A percentile compares a stretch with the other conserved stretches of the same genome.
Conservation (phyloP, 148 eudicot species). For the Amaranthus hypochondriacus region DNA sequence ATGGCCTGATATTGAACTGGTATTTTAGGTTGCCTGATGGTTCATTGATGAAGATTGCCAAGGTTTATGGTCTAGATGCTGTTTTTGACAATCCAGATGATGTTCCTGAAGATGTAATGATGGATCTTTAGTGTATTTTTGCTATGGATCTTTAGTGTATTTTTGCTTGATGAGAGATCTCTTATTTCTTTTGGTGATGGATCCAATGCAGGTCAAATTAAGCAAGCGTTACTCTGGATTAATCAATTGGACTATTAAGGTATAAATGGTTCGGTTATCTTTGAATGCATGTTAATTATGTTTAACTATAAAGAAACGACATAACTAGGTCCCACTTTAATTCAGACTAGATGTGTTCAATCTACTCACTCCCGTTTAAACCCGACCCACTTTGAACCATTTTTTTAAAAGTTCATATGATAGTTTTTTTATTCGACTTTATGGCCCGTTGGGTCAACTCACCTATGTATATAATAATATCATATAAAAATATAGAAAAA, state of each 20-base stretch:
- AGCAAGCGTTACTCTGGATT: slow-evolving; percentile 90
- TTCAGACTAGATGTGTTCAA: too few species aligned
- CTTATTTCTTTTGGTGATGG: slow-evolving; percentile 8
- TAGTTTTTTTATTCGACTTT: too few species aligned
- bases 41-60: slow-evolving; percentile 80
- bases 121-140: not conserved
- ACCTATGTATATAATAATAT: too few species aligned
- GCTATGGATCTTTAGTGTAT: not conserved
- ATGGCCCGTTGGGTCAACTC: too few species aligned
- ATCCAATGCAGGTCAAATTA: slow-evolving; percentile 55
- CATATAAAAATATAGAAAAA: too few species aligned
- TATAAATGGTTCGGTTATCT: slow-evolving; percentile 20
- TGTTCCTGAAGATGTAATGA: slow-evolving; percentile 86
- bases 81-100: slow-evolving; percentile 77
- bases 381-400: too few species aligned
- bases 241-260: slow-evolving; percentile 81
- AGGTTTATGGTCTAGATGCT: slow-evolving; percentile 80
- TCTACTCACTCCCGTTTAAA: too few species aligned
- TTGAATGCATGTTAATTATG: not conserved
- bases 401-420: too few species aligned
- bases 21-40: slow-evolving; percentile 79
- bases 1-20: slow-evolving; percentile 1
- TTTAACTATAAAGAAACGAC: too few species aligned
- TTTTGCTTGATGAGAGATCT: not conserved
- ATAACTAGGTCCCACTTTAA: too few species aligned